Conservation (phyloP, 768 basidiomycete genomes). For the Leccinum truebloodii region DNA sequence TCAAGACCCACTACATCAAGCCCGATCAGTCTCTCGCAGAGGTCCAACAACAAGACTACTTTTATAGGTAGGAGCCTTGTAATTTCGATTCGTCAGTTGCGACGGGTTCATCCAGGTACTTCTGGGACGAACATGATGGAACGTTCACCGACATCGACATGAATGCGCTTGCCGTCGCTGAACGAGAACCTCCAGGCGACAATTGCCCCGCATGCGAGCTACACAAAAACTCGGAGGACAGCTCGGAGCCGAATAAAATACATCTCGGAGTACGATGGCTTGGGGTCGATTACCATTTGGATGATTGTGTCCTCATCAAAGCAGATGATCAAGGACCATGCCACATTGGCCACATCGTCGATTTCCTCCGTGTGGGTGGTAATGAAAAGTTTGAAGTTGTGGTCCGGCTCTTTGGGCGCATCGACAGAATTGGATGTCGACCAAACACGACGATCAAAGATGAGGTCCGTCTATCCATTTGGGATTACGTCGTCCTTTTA, state of each 20-base stretch:
- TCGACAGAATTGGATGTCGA: constrained; percentile 38
- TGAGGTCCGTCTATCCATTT: constrained; percentile 43
- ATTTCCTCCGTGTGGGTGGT: constrained; percentile 29
- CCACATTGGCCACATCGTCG: constrained; percentile 53
- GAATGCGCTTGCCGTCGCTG: constrained; percentile 17
- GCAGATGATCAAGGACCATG: constrained; percentile 47
- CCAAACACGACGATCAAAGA: constrained; percentile 48
- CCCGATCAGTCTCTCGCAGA: constrained; percentile 27
- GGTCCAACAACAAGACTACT: constrained; percentile 45
- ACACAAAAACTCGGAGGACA: constrained; percentile 34
- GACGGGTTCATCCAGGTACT: constrained; percentile 39
- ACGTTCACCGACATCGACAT: constrained; percentile 46
- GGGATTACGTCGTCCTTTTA: not conserved
- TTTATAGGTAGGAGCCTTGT: constrained; percentile 50
- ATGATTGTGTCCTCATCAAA: constrained; percentile 61
- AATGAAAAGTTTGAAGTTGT: constrained; percentile 27
- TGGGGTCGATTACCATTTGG: constrained; percentile 53
- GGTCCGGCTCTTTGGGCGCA: constrained; percentile 51
- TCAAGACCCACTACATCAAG: constrained; percentile 31
- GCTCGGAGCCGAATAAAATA: constrained; percentile 31
- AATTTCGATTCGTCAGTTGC: not conserved
- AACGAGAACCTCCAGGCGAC: constrained; percentile 38
- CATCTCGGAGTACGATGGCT: constrained; percentile 46
- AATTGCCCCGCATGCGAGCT: constrained; percentile 56
- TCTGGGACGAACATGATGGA: constrained; percentile 47